A percentile compares a stretch with the other conserved stretches of the same genome.
These are phyloP conservation scores for maize (Zea mays) DNA, from an alignment of 176 grass and related monocot species.

Conservation along the genomic window DNA sequence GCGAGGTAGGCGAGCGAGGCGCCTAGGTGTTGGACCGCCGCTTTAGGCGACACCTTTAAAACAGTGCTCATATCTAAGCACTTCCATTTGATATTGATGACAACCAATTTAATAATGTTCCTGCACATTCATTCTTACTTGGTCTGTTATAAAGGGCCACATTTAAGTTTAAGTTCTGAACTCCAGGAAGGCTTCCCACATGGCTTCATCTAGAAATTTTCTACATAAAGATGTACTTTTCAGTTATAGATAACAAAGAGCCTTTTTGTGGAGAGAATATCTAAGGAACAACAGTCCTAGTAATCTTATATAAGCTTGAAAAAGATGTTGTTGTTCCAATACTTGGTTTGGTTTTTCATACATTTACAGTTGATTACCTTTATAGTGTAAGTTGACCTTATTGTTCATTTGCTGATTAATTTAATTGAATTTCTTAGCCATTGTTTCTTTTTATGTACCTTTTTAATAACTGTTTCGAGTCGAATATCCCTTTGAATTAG, in stretches of 20 bases:
- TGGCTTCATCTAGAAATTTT: constrained; percentile 17
- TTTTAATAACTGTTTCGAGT: constrained; percentile 14
- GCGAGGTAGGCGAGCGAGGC: too few species aligned
- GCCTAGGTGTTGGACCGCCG: too few species aligned
- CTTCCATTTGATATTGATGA: constrained; percentile 4
- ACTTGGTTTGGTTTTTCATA: constrained; percentile 20
- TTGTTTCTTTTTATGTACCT: background rate
- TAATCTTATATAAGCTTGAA: background rate
- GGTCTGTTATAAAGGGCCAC: constrained; percentile 2
- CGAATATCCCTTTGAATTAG: constrained; percentile 13
- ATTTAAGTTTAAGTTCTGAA: constrained; percentile 21
- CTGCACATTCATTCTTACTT: constrained; percentile 24
- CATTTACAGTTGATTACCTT: background rate
- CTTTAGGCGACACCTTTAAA: too few species aligned
- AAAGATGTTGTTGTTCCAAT: background rate
- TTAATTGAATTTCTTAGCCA: background rate
- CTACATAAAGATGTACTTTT: background rate
- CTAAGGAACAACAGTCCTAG: background rate
- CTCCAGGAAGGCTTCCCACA: background rate
- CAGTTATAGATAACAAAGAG: background rate
- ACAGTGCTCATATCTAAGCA: background rate
- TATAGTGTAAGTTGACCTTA: constrained; percentile 9
- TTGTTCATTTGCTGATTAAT: constrained; percentile 19
- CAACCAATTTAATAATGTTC: constrained; percentile 5
- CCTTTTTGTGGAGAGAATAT: constrained; percentile 12